phyloP scores from a whole-genome alignment of 805 yeast genomes.

The Schizosaccharomyces osmophilus region DNA sequence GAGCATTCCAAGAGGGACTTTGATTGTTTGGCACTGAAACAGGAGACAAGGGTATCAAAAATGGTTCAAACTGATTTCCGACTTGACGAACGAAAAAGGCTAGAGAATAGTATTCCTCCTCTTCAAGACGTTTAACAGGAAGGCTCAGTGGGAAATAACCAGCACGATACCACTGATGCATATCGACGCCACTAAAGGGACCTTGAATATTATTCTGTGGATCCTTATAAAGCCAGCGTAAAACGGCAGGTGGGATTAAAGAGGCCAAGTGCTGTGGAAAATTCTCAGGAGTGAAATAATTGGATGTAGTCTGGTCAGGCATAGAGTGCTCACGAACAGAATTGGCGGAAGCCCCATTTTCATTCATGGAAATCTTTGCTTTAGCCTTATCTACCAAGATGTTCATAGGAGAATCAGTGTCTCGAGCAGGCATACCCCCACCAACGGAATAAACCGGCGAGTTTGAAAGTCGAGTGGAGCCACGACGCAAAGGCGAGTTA shows the following conservation, averaged over 20 bases:
- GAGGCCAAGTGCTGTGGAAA: slow-evolving; percentile 14
- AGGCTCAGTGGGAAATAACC: slow-evolving; percentile 34
- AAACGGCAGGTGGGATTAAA: slow-evolving; percentile 15
- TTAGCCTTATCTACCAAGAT: not conserved
- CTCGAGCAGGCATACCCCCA: not conserved
- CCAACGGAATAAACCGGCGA: not conserved
- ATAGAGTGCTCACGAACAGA: not conserved
- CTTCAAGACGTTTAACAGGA: slow-evolving; percentile 34
- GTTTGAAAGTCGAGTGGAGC: not conserved
- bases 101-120: slow-evolving; percentile 25
- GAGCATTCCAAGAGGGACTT: not conserved
- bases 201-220: slow-evolving; percentile 52
- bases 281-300: not conserved
- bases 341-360: not conserved
- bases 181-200: slow-evolving; percentile 46
- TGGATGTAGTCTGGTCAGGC: not conserved
- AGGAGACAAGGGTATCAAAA: slow-evolving; percentile 29
- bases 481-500: not conserved
- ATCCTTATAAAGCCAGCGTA: slow-evolving; percentile 48
- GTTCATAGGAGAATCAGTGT: not conserved
- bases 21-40: not conserved
- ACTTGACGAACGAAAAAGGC: slow-evolving; percentile 27
- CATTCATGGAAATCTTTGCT: not conserved
- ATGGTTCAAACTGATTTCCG: slow-evolving; percentile 32
- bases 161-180: slow-evolving; percentile 55